These are phyloP conservation scores for Globisporangium echinulatum DNA, from an alignment of 352 stramenopile species.

Conservation along the genomic window DNA sequence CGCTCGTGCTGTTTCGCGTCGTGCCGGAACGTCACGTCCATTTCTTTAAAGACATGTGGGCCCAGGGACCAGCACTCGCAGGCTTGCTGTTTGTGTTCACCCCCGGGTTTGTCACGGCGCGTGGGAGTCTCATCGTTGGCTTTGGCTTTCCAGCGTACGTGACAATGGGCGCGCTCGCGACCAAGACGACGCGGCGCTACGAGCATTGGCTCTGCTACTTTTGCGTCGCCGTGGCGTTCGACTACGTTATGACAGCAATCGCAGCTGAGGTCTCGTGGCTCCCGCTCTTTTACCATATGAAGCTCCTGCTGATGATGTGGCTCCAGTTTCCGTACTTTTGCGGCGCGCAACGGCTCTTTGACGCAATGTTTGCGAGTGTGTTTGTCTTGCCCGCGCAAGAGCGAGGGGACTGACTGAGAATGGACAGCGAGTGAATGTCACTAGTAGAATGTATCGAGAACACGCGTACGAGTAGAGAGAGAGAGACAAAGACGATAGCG, in stretches of 20 bases:
- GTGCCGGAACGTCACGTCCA: slow-evolving; percentile 62
- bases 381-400: slow-evolving; percentile 43
- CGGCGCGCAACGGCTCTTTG: slow-evolving; percentile 76
- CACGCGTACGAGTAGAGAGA: not conserved
- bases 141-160: slow-evolving; percentile 84
- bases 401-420: slow-evolving; percentile 27
- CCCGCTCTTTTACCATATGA: slow-evolving; percentile 82
- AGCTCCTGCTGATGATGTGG: slow-evolving; percentile 81
- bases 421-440: too few relatives aligned
- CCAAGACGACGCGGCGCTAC: slow-evolving; percentile 72
- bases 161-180: slow-evolving; percentile 65
- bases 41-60: slow-evolving; percentile 70
- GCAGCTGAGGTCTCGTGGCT: slow-evolving; percentile 62
- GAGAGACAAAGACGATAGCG: not conserved
- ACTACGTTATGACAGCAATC: slow-evolving; percentile 63
- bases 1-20: slow-evolving; percentile 56
- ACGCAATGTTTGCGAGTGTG: slow-evolving; percentile 61
- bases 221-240: slow-evolving; percentile 51
- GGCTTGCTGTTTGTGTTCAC: slow-evolving; percentile 84
- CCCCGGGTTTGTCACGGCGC: slow-evolving; percentile 72
- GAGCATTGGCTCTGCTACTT: slow-evolving; percentile 89
- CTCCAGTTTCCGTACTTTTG: slow-evolving; percentile 90
- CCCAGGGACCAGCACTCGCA: slow-evolving; percentile 67
- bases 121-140: slow-evolving; percentile 62
- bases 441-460: not conserved